Percentiles rank a stretch among this genome's conserved stretches.
These are phyloP conservation scores for Leptosphaerulina australis DNA, from an alignment of 2,329 filamentous ascomycete species.

Conservation along the genomic window DNA sequence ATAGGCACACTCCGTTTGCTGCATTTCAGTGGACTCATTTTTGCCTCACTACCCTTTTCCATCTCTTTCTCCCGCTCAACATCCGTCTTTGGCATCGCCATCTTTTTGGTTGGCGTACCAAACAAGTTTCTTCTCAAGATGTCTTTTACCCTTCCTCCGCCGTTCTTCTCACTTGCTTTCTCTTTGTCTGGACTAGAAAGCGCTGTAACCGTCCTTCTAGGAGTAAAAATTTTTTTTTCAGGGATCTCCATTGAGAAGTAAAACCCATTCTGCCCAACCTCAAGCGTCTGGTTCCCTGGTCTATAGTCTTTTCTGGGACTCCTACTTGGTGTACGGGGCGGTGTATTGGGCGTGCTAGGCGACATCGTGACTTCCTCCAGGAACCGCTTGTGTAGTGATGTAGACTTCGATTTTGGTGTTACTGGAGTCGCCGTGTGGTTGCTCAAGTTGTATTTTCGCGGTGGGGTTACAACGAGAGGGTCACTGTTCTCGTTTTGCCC, in stretches of 20 bases:
- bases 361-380: slow-evolving; percentile 27
- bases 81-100: not conserved
- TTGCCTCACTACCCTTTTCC: not conserved
- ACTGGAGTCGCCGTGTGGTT: not conserved
- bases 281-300: slow-evolving; percentile 17
- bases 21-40: not conserved
- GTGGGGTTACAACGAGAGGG: slow-evolving; percentile 12
- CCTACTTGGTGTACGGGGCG: slow-evolving; percentile 21
- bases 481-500: slow-evolving; percentile 6
- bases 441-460: not conserved
- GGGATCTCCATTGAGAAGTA: slow-evolving; percentile 31
- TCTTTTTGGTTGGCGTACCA: slow-evolving; percentile 15
- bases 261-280: slow-evolving; percentile 29
- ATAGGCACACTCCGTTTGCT: too few species aligned
- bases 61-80: not conserved
- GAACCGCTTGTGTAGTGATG: slow-evolving; percentile 24
- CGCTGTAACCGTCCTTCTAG: slow-evolving; percentile 8
- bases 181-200: slow-evolving; percentile 18
- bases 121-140: slow-evolving; percentile 13
- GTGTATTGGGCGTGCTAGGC: slow-evolving; percentile 15
- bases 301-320: slow-evolving; percentile 6
- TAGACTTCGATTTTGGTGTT: slow-evolving; percentile 10
- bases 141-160: slow-evolving; percentile 10
- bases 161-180: not conserved
- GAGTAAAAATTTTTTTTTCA: slow-evolving; percentile 18